Base-by-base conservation (phyloP, 2,329 filamentous ascomycete species). In the Paraphoma sp. region DNA sequence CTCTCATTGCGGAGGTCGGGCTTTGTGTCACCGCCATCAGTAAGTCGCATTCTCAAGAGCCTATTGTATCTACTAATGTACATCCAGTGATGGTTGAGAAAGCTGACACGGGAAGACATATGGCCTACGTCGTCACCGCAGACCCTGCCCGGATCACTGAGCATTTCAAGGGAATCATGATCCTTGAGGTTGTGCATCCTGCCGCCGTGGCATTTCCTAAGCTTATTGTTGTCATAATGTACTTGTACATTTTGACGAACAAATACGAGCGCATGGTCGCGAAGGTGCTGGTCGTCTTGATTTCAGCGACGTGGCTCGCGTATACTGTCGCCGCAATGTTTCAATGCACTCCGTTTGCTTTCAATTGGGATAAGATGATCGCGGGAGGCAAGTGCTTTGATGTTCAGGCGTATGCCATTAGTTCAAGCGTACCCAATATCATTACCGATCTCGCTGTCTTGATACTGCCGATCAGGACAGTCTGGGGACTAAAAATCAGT, bases 151-250 rank as follows among this genome's bases (percentile, higher is more conserved):
- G 41, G 36, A 53, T 71, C 38, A 28, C 48, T 4, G 51, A 63
- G 29, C 61, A 69, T 45, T 64, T 59, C 56, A 70, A 67, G 60
- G 67, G 64, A 45, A 58, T 71, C 29, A 58, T 68, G 54, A 46
- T 69, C 14, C 45, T 59, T 38, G 69, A 73, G 51, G n/a, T 67
- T 8, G 44, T 71, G 1, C 66, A 72, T 52, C 61, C 64, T 11
- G 55, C 64, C 9, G 67, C 70, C 10, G 68, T 72, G 6, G 68
- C 65, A 6, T 68, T 73, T 40, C 63, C 70, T 1, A 73, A 73
- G 23, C 58, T 71, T 28, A 56, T 54, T 11, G 63, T 73, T 4
- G 58, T 68, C 5, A 41, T 70, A 4, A 54, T 73, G 6, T 72
- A 66, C 38, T 56, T 71, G 18, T 59, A 63, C 14, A 58, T 72